A percentile compares a stretch with the other conserved stretches of the same genome.
phyloP scores from a whole-genome alignment of 352 stramenopile species.

The Pythium volutum region DNA sequence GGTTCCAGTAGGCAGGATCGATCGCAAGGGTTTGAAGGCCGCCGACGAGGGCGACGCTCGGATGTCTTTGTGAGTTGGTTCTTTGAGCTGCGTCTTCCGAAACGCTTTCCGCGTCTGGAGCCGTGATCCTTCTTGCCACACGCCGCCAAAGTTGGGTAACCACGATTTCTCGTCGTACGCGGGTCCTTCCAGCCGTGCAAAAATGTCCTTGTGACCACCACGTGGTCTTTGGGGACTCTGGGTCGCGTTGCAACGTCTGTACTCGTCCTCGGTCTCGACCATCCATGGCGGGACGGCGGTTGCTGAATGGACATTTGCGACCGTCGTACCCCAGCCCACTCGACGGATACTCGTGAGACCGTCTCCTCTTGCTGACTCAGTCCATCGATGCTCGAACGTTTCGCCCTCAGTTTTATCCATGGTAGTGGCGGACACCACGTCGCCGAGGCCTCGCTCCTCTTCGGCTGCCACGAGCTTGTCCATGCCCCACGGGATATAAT shows the following conservation, averaged over 20 bases:
- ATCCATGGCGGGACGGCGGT: conserved; percentile 69
- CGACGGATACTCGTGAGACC: conserved; percentile 44
- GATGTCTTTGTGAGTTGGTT: neutral
- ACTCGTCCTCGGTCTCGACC: conserved; percentile 66
- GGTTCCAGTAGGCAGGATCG: neutral
- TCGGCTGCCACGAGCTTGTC: conserved; percentile 53
- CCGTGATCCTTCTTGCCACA: conserved; percentile 72
- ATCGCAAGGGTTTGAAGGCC: neutral
- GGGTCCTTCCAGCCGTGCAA: conserved; percentile 25
- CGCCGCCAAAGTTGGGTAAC: conserved; percentile 74
- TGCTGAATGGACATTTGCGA: conserved; percentile 64
- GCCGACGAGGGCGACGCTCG: neutral
- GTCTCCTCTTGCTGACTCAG: conserved; percentile 36
- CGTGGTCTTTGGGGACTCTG: neutral
- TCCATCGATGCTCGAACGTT: conserved; percentile 42
- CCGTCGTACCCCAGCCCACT: conserved; percentile 34
- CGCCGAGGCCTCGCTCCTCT: conserved; percentile 14
- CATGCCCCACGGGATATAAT: conserved; percentile 59
- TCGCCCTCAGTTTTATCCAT: too few relatives aligned
- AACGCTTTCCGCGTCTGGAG: conserved; percentile 60
- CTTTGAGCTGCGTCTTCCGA: conserved; percentile 16
- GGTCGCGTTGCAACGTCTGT: conserved; percentile 53
- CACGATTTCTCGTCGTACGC: conserved; percentile 40
- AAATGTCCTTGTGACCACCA: conserved; percentile 26
- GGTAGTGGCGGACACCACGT: neutral